phyloP scores from a whole-genome alignment of 768 basidiomycete species.

The Suillus clintonianus region DNA sequence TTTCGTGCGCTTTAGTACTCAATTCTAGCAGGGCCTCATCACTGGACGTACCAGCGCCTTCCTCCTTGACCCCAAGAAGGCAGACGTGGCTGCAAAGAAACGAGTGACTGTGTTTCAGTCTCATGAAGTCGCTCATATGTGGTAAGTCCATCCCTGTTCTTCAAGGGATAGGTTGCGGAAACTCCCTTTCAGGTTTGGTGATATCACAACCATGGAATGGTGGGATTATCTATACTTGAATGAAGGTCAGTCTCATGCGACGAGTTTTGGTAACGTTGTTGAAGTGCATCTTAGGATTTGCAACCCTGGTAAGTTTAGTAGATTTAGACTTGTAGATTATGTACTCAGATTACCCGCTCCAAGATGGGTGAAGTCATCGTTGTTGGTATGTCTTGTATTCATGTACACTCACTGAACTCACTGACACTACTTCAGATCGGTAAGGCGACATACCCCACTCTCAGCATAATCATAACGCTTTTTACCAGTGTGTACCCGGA shows the following conservation, averaged over 20 bases:
- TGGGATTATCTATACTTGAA: constrained; percentile 86
- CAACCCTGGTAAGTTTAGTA: constrained; percentile 62
- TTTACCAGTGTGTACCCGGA: constrained; percentile 61
- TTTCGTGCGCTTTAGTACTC: not conserved
- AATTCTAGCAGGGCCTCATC: constrained; percentile 66
- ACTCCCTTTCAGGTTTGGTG: constrained; percentile 66
- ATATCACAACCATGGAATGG: constrained; percentile 94
- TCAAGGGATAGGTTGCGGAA: not conserved
- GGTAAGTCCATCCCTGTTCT: constrained; percentile 40
- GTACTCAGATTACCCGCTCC: constrained; percentile 6
- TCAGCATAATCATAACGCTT: not conserved
- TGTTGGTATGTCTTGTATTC: constrained; percentile 48
- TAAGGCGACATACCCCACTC: constrained; percentile 26
- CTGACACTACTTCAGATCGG: constrained; percentile 46
- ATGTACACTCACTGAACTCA: not conserved
- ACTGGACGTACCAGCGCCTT: constrained; percentile 85
- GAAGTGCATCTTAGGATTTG: constrained; percentile 58
- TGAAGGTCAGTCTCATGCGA: constrained; percentile 50
- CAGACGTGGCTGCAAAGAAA: constrained; percentile 75
- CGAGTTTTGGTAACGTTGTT: not conserved
- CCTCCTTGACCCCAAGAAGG: constrained; percentile 75
- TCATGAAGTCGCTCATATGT: constrained; percentile 89
- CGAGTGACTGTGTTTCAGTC: constrained; percentile 75
- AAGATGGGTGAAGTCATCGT: constrained; percentile 90
- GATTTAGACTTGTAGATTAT: not conserved